Conservation (phyloP, 139 green algal species). For the Pleodorina starrii region DNA sequence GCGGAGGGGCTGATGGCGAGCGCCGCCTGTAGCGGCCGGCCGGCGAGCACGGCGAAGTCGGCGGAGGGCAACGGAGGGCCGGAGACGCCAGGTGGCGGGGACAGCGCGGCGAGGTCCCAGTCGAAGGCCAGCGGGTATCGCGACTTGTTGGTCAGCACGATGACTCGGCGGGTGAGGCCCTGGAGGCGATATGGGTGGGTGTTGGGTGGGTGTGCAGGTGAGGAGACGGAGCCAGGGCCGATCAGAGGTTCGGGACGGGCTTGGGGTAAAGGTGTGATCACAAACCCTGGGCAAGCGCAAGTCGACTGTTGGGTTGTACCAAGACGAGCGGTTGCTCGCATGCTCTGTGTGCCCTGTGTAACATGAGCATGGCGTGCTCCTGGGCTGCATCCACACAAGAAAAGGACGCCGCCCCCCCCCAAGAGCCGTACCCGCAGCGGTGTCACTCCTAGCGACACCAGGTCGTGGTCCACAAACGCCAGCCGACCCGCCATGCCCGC, state of each 20-base stretch:
- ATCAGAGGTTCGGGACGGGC: too few species aligned
- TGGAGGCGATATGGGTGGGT: not conserved
- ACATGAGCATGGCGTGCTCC: too few species aligned
- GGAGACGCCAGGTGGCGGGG: not conserved
- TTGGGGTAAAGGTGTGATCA: too few species aligned
- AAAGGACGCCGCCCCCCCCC: too few species aligned
- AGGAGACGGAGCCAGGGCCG: too few species aligned
- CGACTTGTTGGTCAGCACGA: conserved; percentile 64
- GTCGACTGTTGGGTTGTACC: too few species aligned
- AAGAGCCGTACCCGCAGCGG: conserved; percentile 34
- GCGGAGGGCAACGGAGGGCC: conserved; percentile 4
- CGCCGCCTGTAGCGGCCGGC: conserved; percentile 19
- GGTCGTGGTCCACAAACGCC: conserved; percentile 42
- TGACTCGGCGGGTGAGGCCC: conserved; percentile 53
- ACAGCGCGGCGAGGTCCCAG: conserved; percentile 53
- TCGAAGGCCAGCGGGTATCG: conserved; percentile 57
- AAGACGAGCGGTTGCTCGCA: too few species aligned
- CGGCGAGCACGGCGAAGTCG: conserved; percentile 2
- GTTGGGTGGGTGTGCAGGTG: not conserved
- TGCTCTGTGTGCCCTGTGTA: too few species aligned
- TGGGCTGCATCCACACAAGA: too few species aligned
- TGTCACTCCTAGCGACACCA: conserved; percentile 30
- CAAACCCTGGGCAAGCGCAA: too few species aligned
- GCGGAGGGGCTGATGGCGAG: conserved; percentile 25
- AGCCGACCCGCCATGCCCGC: conserved; percentile 45